Conservation (phyloP, 2,329 filamentous ascomycete species). For the Colletotrichum lindemuthianum region DNA sequence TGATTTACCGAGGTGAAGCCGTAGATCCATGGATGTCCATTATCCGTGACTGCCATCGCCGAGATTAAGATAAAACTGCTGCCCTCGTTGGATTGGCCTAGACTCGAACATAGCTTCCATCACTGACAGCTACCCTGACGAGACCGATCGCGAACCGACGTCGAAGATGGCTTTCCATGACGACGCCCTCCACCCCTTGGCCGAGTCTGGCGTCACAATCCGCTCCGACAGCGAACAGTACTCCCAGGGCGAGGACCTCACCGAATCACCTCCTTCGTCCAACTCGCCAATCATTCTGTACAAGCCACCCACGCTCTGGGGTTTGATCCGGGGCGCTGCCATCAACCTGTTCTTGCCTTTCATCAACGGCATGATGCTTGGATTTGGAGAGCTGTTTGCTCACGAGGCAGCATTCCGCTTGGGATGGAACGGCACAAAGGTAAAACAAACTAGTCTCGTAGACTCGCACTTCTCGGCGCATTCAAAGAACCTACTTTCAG, state of each 20-base stretch:
- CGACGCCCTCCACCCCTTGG: slow-evolving; percentile 59
- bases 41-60: slow-evolving; percentile 12
- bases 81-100: slow-evolving; percentile 6
- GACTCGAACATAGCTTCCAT: slow-evolving; percentile 6
- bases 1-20: slow-evolving; percentile 35
- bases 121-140: background rate
- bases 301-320: slow-evolving; percentile 87
- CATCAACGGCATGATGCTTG: slow-evolving; percentile 97
- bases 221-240: slow-evolving; percentile 88
- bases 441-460: slow-evolving; percentile 54
- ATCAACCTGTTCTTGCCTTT: slow-evolving; percentile 98
- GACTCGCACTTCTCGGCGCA: background rate
- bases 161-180: slow-evolving; percentile 62
- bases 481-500: background rate
- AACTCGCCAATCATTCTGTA: slow-evolving; percentile 83
- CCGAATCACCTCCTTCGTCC: slow-evolving; percentile 69
- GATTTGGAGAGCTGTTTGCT: slow-evolving; percentile 95
- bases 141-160: background rate
- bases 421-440: slow-evolving; percentile 95
- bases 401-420: slow-evolving; percentile 94
- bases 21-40: slow-evolving; percentile 3
- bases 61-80: slow-evolving; percentile 27
- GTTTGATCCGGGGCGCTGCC: slow-evolving; percentile 84
- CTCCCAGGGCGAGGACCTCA: slow-evolving; percentile 71
- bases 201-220: slow-evolving; percentile 80